Evolutionary conservation across 129 eudicot genomes (phyloP).

Genomic region (Ambrosia artemisiifolia): DNA sequence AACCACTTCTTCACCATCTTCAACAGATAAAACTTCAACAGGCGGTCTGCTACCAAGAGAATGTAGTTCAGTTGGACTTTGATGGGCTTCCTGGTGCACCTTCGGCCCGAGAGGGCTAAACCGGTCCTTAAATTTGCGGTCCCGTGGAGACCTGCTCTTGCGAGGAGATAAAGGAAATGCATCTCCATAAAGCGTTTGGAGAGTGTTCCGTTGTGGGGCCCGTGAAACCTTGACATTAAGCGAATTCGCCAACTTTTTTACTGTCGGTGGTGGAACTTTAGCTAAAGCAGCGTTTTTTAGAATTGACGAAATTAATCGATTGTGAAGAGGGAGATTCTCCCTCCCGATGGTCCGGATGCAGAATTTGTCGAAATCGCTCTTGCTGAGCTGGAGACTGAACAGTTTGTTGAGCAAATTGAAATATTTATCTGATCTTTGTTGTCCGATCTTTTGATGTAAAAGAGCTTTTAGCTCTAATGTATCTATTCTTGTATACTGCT

Average conservation of each 20-base stretch:
- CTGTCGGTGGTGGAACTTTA: slow-evolving; percentile 52
- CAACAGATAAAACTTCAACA: slow-evolving; percentile 63
- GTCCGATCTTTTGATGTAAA: slow-evolving; percentile 55
- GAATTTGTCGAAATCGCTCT: slow-evolving; percentile 49
- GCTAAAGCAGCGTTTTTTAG: slow-evolving; percentile 49
- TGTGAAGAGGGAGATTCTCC: slow-evolving; percentile 73
- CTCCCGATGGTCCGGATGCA: slow-evolving; percentile 66
- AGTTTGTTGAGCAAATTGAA: slow-evolving; percentile 52
- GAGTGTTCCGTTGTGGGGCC: slow-evolving; percentile 40
- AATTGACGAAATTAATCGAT: slow-evolving; percentile 53
- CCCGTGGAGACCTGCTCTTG: slow-evolving; percentile 65
- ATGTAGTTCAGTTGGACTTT: slow-evolving; percentile 74
- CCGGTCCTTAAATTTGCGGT: slow-evolving; percentile 58
- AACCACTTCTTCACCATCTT: slow-evolving; percentile 94
- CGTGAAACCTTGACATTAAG: slow-evolving; percentile 39
- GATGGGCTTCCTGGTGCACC: slow-evolving; percentile 56
- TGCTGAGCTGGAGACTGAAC: slow-evolving; percentile 46
- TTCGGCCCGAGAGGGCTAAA: slow-evolving; percentile 77
- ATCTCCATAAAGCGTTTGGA: slow-evolving; percentile 61
- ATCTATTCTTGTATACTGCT: slow-evolving; percentile 55
- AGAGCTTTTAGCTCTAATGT: slow-evolving; percentile 56
- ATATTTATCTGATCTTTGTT: slow-evolving; percentile 69
- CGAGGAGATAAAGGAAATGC: slow-evolving; percentile 72
- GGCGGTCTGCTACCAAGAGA: slow-evolving; percentile 91
- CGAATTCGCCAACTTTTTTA: slow-evolving; percentile 34